Evolutionary conservation across 495 filamentous ascomycete species (phyloP).

Genomic region (Tuber brumale): DNA sequence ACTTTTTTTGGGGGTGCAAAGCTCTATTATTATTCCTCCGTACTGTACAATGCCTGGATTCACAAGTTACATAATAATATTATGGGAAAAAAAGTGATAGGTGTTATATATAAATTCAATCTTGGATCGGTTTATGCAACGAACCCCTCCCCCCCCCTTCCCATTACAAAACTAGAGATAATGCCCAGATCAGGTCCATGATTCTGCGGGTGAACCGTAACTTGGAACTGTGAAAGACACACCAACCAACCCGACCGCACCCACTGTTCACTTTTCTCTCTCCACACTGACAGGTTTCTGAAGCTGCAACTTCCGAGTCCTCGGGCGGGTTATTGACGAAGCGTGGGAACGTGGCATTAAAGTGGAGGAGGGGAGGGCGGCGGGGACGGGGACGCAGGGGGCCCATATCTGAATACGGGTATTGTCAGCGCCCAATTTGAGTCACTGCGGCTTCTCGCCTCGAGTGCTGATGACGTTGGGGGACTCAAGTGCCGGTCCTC

Average conservation of each 20-base stretch:
- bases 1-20: not conserved
- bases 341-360: not conserved
- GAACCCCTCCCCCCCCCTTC: no score
- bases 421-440: not conserved
- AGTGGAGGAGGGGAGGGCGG: not conserved
- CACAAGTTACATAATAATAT: not conserved
- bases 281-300: not conserved
- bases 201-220: not conserved
- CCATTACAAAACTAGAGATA: not conserved
- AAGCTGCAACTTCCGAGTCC: not conserved
- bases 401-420: no score
- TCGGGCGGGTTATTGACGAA: not conserved
- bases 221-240: not conserved
- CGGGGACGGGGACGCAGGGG: no score
- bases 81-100: not conserved
- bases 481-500: not conserved
- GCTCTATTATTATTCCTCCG: not conserved
- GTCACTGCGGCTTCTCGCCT: not conserved
- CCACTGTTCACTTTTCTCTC: not conserved
- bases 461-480: not conserved
- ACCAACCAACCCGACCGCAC: not conserved
- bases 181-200: not conserved
- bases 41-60: not conserved
- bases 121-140: not conserved
- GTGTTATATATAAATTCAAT: not conserved